These are phyloP conservation scores for Olyra latifolia DNA, from an alignment of 176 grass and related monocot species.

Conservation along the genomic window DNA sequence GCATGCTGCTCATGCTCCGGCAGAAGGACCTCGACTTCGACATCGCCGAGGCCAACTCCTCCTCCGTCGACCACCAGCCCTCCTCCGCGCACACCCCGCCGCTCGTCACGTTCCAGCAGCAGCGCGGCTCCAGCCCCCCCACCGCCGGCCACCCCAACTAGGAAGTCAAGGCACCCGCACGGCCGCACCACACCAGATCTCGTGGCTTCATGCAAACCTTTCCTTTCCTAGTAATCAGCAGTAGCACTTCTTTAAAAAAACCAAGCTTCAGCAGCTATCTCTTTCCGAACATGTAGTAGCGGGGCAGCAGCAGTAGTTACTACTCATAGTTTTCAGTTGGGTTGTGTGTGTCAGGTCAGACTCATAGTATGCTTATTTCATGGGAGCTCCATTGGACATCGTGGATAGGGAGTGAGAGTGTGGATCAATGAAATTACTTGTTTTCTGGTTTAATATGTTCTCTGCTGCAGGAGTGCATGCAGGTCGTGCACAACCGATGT, in stretches of 20 bases:
- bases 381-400: neutral
- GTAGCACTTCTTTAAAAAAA: neutral
- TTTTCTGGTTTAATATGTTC: neutral
- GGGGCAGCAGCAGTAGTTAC: neutral
- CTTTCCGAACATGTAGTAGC: neutral
- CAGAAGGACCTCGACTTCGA: constrained; percentile 67
- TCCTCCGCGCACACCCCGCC: neutral
- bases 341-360: neutral
- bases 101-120: constrained; percentile 7
- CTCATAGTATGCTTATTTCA: neutral
- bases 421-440: neutral
- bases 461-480: neutral
- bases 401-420: neutral
- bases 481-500: neutral
- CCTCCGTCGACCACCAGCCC: constrained; percentile 34
- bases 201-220: neutral
- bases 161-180: neutral
- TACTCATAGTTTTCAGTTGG: neutral
- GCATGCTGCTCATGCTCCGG: constrained; percentile 78
- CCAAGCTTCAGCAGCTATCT: neutral
- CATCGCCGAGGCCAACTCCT: constrained; percentile 42
- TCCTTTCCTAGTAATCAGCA: constrained; percentile 7
- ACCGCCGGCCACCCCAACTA: constrained; percentile 34
- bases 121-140: constrained; percentile 44
- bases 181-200: neutral